These are phyloP conservation scores for Eimeria acervulina DNA, from an alignment of 169 alveolate genomes.

Conservation along the genomic window DNA sequence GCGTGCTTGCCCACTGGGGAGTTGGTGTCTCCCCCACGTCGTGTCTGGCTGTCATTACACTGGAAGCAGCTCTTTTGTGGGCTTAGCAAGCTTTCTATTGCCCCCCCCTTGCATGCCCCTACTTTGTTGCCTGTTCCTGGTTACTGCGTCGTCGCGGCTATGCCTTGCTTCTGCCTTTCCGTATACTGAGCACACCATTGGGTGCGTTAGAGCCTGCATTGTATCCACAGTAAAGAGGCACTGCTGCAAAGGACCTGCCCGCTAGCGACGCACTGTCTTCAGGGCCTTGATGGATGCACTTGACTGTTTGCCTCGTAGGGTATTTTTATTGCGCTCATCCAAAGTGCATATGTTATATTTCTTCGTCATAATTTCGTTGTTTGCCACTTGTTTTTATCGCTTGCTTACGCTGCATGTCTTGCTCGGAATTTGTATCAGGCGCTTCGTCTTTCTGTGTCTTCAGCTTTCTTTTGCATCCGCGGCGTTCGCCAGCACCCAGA, in stretches of 20 bases:
- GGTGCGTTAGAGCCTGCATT: background rate
- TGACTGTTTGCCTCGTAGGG: background rate
- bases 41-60: background rate
- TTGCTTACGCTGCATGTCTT: constrained; percentile 26
- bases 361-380: background rate
- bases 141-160: background rate
- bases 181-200: background rate
- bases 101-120: background rate
- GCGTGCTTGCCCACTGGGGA: background rate
- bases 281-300: background rate
- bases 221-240: background rate
- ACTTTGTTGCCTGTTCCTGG: background rate
- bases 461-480: constrained; percentile 38
- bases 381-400: constrained; percentile 14
- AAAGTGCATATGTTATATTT: too few relatives aligned
- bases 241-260: background rate
- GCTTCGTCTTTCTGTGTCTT: constrained; percentile 22
- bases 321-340: background rate
- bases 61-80: background rate
- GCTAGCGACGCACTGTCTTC: background rate
- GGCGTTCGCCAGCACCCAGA: constrained; percentile 22
- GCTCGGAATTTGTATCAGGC: background rate
- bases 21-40: background rate
- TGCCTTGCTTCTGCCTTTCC: background rate
- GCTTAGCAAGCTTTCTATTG: background rate